A percentile compares a stretch with the other conserved stretches of the same genome.
Evolutionary conservation across 2,329 filamentous ascomycete species (phyloP).

Genomic region (Pyricularia pennisetigena): DNA sequence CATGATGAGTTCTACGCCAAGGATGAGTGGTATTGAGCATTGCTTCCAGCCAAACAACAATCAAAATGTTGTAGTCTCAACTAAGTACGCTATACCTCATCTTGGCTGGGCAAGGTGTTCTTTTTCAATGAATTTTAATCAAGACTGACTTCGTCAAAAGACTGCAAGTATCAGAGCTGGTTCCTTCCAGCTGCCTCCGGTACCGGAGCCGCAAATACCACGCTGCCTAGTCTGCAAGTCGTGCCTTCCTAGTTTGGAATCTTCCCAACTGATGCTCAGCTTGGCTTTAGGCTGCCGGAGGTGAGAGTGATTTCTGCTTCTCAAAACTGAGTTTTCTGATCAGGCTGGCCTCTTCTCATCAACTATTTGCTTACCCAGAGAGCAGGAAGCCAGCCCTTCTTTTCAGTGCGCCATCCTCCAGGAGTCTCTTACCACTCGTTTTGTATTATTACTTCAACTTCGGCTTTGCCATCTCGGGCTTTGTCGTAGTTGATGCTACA

Average conservation of each 20-base stretch:
- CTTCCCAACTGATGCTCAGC: background rate
- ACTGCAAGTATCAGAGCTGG: too few relatives aligned
- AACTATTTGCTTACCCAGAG: background rate
- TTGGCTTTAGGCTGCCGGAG: background rate
- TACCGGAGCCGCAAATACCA: background rate
- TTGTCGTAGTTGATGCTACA: background rate
- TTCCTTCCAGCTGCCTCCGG: background rate
- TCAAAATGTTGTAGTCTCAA: too few relatives aligned
- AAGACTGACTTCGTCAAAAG: too few relatives aligned
- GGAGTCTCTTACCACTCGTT: background rate
- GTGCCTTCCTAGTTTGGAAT: background rate
- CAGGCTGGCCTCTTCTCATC: background rate
- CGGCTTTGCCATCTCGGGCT: background rate
- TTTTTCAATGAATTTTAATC: too few relatives aligned
- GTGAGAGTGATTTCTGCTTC: background rate
- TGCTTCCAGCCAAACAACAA: too few relatives aligned
- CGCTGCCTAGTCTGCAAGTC: background rate
- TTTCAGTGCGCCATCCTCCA: background rate
- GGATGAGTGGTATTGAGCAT: too few relatives aligned
- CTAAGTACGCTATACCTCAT: too few relatives aligned
- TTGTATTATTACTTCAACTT: background rate
- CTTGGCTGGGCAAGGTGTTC: too few relatives aligned
- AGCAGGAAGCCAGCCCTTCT: too few relatives aligned
- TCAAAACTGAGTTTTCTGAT: background rate
- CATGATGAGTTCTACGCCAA: too few relatives aligned